Evolutionary conservation across 2,329 filamentous ascomycete genomes (phyloP), one percentile per base, ranked within the genome.

Genomic region (Aquanectria penicillioides): DNA sequence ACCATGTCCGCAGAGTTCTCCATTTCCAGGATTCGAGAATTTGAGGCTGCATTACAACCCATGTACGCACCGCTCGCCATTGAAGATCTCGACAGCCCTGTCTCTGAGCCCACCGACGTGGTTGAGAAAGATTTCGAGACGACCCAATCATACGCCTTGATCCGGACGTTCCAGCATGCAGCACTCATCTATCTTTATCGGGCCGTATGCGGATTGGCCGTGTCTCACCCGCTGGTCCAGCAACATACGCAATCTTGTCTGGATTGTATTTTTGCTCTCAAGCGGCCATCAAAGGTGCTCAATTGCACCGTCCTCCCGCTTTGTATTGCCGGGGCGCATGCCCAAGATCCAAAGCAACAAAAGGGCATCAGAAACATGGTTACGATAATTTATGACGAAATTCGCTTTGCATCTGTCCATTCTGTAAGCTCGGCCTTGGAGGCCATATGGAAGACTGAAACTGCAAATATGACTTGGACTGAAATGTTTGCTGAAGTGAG

Each of bases 101-200:
- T 15, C 8, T 2, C 49, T 12, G 11, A 59, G 41, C 0, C 9
- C 50, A n/a, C 56, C 38, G 10, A 57, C 1, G n/a, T 55, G 0
- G n/a, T 44, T 2, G 58, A 67, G 4, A 44, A 50, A 11, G 70
- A 73, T n/a, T 59, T 69, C 3, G 69, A 75, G n/a, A 69, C 67
- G 0, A 73, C 72, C 4, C 71, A 75, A 33, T 70, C 75, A 0
- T 73, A 73, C n/a, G 69, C 71, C 0, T 70, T 78, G 1, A 78
- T 77, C 49, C 67, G 73, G 0, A 72, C 77, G 2, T 81, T 80
- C 41, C 75, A 77, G 13, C 75, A 78, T 25, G 69, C 76, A 0
- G 78, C 76, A 0, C 72, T 78, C 6, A 75, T 81, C 6, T 80
- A 78, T 53, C 66, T 80, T 2, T 81, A 80, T 49, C 69, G 78